A percentile compares a stretch with the other conserved stretches of the same genome.
Conservation (phyloP, 768 basidiomycete species). For the Sporobolomyces pararoseus region DNA sequence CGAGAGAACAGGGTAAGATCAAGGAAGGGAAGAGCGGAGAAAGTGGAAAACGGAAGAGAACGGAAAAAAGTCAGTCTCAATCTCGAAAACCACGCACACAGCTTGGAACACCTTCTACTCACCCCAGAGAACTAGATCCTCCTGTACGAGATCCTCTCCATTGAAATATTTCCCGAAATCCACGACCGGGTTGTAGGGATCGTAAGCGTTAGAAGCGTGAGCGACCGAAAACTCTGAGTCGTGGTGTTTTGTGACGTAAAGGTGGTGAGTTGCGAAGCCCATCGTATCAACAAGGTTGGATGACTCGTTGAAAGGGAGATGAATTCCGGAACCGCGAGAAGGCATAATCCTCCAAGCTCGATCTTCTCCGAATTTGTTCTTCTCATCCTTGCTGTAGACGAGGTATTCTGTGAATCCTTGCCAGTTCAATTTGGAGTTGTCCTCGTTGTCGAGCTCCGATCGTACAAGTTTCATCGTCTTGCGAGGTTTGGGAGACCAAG, state of each 20-base stretch:
- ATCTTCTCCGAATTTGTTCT: conserved; percentile 48
- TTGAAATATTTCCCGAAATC: conserved; percentile 48
- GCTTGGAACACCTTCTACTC: too few species aligned
- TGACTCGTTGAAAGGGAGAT: conserved; percentile 46
- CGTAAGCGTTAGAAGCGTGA: conserved; percentile 44
- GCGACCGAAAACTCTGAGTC: conserved; percentile 44
- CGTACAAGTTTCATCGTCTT: conserved; percentile 45
- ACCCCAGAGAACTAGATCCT: conserved; percentile 47
- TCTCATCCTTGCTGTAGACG: conserved; percentile 48
- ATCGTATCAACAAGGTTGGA: conserved; percentile 45
- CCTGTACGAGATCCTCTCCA: conserved; percentile 48
- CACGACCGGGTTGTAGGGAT: conserved; percentile 45
- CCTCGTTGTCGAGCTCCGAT: conserved; percentile 35
- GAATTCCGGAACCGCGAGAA: conserved; percentile 30
- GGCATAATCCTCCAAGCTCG: conserved; percentile 47
- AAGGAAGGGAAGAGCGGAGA: neutral
- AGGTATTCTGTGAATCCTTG: conserved; percentile 42
- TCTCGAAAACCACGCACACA: too few species aligned
- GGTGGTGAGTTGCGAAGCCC: conserved; percentile 44
- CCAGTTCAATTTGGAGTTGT: conserved; percentile 46
- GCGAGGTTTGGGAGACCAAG: conserved; percentile 43
- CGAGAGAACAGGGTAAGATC: conserved; percentile 7
- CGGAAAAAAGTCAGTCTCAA: neutral
- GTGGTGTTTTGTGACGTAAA: conserved; percentile 47
- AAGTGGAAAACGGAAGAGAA: neutral